These are phyloP conservation scores for Tarenaya hassleriana DNA, from an alignment of 345 rosid genomes.

Conservation along the genomic window DNA sequence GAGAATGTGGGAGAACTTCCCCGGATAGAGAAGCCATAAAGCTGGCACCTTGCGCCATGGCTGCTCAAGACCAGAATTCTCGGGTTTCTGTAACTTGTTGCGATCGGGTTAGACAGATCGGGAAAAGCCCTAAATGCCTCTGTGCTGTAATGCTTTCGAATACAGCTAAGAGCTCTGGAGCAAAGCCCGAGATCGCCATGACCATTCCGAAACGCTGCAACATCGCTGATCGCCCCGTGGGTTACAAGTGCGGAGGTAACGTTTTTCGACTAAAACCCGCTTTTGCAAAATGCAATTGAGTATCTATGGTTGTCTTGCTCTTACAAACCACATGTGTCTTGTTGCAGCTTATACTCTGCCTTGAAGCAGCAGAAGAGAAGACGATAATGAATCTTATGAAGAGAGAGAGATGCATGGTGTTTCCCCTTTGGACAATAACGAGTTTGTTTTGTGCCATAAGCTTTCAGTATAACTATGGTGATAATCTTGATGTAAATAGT, in stretches of 20 bases:
- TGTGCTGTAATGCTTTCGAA: constrained; percentile 87
- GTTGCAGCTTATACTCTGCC: constrained; percentile 54
- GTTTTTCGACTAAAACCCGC: neutral
- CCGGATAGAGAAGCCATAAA: constrained; percentile 81
- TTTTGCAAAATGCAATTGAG: neutral
- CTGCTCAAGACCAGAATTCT: constrained; percentile 45
- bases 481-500: too few relatives aligned
- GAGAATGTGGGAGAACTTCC: constrained; percentile 68
- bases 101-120: constrained; percentile 54
- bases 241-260: constrained; percentile 83
- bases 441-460: too few relatives aligned
- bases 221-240: constrained; percentile 64
- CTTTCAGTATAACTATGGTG: too few relatives aligned
- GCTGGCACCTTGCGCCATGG: constrained; percentile 79
- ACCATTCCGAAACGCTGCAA: constrained; percentile 91
- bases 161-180: constrained; percentile 66
- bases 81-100: constrained; percentile 68
- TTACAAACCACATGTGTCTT: neutral
- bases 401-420: neutral
- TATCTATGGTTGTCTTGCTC: constrained; percentile 2
- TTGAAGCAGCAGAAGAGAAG: neutral
- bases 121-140: constrained; percentile 68
- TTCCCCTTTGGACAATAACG: too few relatives aligned
- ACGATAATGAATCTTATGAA: too few relatives aligned
- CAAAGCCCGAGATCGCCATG: constrained; percentile 61